Conservation (phyloP, 2,329 filamentous ascomycete genomes). For the Ceratocystis harringtonii region DNA sequence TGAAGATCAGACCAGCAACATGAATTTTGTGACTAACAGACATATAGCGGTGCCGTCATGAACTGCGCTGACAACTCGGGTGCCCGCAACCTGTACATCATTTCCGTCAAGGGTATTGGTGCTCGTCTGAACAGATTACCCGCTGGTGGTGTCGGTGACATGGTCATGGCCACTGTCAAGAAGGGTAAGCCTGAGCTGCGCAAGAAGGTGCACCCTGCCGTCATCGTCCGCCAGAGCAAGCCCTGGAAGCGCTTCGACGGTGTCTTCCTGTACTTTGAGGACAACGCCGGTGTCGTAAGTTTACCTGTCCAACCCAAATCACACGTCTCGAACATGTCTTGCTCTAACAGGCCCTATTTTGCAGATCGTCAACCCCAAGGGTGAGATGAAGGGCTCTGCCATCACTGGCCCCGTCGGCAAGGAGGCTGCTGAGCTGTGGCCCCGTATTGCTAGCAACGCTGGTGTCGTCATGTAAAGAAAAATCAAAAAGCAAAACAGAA, state of each 20-base stretch:
- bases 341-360: no score
- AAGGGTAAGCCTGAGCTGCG: slow-evolving; percentile 99
- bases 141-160: slow-evolving; percentile 95
- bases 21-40: slow-evolving; percentile 11
- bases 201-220: slow-evolving; percentile 99
- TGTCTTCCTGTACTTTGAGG: slow-evolving; percentile 99
- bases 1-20: slow-evolving; percentile 16
- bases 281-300: slow-evolving; percentile 97
- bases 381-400: slow-evolving; percentile 99
- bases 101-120: slow-evolving; percentile 97
- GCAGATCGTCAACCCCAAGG: slow-evolving; percentile 99
- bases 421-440: slow-evolving; percentile 99
- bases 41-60: slow-evolving; percentile 83
- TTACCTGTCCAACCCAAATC: slow-evolving; percentile 4
- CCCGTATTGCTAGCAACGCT: slow-evolving; percentile 99
- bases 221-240: slow-evolving; percentile 98
- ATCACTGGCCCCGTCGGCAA: slow-evolving; percentile 99
- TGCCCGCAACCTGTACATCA: slow-evolving; percentile 98
- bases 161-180: slow-evolving; percentile 99
- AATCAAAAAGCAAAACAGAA: slow-evolving; percentile 21
- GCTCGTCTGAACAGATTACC: slow-evolving; percentile 94
- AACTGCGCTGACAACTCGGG: slow-evolving; percentile 99
- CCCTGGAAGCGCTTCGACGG: slow-evolving; percentile 98
- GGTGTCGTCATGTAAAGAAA: slow-evolving; percentile 95
- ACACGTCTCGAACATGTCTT: neutral